Evolutionary conservation across 2,329 filamentous ascomycete genomes (phyloP).

Genomic region (Graphiopsis chlorocephala): DNA sequence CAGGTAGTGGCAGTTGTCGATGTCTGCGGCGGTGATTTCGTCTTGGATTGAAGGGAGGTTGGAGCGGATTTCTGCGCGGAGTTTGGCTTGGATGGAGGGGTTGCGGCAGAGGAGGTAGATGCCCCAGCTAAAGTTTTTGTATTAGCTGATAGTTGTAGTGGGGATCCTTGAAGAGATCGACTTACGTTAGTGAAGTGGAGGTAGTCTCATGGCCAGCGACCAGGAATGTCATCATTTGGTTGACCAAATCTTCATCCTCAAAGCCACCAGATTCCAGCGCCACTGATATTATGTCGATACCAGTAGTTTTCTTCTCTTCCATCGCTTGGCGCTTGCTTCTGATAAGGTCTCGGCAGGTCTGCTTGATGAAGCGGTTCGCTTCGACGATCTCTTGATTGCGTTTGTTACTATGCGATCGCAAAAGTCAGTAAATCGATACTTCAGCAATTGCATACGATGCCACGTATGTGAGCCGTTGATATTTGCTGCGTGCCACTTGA

Average conservation of each 20-base stretch:
- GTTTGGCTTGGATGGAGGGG: conserved; percentile 46
- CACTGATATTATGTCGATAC: conserved; percentile 73
- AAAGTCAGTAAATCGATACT: neutral
- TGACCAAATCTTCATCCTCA: conserved; percentile 73
- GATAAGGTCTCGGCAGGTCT: conserved; percentile 67
- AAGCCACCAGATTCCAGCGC: conserved; percentile 75
- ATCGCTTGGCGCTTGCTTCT: conserved; percentile 63
- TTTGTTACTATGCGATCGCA: conserved; percentile 33
- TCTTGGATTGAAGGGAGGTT: conserved; percentile 45
- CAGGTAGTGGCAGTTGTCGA: conserved; percentile 75
- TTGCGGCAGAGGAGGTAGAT: conserved; percentile 52
- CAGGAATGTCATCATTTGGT: conserved; percentile 71
- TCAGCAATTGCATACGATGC: neutral
- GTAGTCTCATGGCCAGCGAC: conserved; percentile 65
- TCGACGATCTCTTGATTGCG: conserved; percentile 62
- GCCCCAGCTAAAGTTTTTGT: conserved; percentile 40
- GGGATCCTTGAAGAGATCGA: neutral
- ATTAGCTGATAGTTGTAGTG: neutral
- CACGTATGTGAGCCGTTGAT: neutral
- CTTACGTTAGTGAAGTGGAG: conserved; percentile 34
- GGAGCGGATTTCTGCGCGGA: conserved; percentile 51
- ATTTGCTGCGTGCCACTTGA: neutral
- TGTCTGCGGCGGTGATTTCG: conserved; percentile 52
- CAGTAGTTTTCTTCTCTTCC: conserved; percentile 35
- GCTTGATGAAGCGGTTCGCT: conserved; percentile 60